These are phyloP conservation scores for Ustilago vetiveriae DNA, from an alignment of 1,284 basidiomycete genomes.

Conservation along the genomic window DNA sequence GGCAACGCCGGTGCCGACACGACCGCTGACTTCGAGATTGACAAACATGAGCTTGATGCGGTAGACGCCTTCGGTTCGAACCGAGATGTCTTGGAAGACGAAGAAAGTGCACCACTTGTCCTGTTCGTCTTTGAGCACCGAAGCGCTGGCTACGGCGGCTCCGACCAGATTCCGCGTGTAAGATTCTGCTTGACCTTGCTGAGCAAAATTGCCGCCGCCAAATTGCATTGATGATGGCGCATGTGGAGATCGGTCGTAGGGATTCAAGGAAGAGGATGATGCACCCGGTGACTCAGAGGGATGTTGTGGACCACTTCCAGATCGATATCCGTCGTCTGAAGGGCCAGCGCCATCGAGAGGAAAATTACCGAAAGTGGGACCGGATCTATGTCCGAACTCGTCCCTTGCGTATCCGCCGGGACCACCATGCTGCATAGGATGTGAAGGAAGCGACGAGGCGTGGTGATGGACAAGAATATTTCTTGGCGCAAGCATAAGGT, in stretches of 20 bases:
- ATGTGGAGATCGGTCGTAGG: constrained; percentile 14
- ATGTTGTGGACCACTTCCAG: constrained; percentile 5
- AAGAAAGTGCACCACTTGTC: constrained; percentile 61
- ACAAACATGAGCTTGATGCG: constrained; percentile 61
- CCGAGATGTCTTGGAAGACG: constrained; percentile 61
- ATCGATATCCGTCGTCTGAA: constrained; percentile 17
- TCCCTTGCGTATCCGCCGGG: constrained; percentile 10
- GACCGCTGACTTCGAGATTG: constrained; percentile 53
- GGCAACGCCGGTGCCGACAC: constrained; percentile 51
- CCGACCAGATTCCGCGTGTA: constrained; percentile 62
- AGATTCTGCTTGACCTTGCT: constrained; percentile 37
- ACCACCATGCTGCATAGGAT: constrained; percentile 26
- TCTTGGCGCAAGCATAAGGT: constrained; percentile 48
- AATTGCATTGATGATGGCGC: constrained; percentile 7
- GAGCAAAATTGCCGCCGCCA: constrained; percentile 23
- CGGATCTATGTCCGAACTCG: constrained; percentile 16
- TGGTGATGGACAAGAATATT: constrained; percentile 59
- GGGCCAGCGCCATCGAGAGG: constrained; percentile 4
- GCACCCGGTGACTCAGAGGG: constrained; percentile 11
- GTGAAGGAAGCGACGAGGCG: constrained; percentile 36
- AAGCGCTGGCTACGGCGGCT: constrained; percentile 58
- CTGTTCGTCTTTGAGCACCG: constrained; percentile 56
- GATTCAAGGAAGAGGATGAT: constrained; percentile 4
- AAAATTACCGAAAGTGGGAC: constrained; percentile 21
- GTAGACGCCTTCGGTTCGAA: constrained; percentile 59